Evolutionary conservation across 352 stramenopile genomes (phyloP).

Genomic region (Globisporangium cederbergense): DNA sequence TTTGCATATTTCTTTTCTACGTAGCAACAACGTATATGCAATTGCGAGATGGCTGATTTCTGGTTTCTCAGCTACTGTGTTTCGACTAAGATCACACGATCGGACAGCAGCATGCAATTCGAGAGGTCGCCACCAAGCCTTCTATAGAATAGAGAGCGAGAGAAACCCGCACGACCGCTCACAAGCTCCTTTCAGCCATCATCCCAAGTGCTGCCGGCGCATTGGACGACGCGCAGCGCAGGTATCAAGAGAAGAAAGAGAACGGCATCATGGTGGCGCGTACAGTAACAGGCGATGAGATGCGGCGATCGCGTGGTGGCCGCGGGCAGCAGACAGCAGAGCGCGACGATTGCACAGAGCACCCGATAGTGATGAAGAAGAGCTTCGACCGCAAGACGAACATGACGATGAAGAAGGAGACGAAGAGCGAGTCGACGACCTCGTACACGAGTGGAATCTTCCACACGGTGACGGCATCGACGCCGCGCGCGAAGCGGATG

Average conservation of each 20-base stretch:
- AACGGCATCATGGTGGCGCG: slow-evolving; percentile 14
- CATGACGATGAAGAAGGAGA: not conserved
- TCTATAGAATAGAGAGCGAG: too few species aligned
- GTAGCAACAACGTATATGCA: not conserved
- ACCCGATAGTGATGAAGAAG: not conserved
- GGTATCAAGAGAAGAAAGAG: not conserved
- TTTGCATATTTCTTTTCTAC: not conserved
- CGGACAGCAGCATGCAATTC: slow-evolving; percentile 1
- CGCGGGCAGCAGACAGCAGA: slow-evolving; percentile 11
- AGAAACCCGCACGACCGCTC: not conserved
- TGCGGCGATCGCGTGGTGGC: not conserved
- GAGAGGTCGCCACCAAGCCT: not conserved
- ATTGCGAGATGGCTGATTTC: not conserved
- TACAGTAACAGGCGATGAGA: slow-evolving; percentile 4
- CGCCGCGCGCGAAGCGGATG: slow-evolving; percentile 36
- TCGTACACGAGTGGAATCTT: slow-evolving; percentile 21
- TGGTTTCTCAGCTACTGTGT: not conserved
- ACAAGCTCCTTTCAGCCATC: too few species aligned
- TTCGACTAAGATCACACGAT: not conserved
- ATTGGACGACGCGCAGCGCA: not conserved
- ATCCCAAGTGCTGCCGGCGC: too few species aligned
- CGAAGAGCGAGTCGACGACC: not conserved
- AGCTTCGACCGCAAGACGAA: not conserved
- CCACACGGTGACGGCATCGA: slow-evolving; percentile 56
- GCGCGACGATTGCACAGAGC: not conserved